phyloP scores from a whole-genome alignment of 306 rosid species.

The Cajanus cajan region DNA sequence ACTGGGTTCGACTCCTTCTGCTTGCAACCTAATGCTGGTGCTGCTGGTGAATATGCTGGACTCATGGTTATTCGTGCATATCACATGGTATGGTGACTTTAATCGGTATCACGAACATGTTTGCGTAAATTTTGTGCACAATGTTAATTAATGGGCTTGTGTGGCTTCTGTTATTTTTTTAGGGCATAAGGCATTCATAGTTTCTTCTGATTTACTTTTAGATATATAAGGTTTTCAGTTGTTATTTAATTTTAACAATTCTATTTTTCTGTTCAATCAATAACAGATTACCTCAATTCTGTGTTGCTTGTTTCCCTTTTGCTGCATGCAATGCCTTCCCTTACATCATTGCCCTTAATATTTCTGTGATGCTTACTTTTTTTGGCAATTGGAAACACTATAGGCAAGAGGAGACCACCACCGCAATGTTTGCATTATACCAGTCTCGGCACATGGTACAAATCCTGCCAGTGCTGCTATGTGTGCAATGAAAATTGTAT shows the following conservation, averaged over 20 bases:
- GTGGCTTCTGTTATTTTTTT: neutral
- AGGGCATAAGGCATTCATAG: neutral
- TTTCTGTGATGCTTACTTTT: constrained; percentile 6
- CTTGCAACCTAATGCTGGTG: constrained; percentile 99
- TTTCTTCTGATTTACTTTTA: neutral
- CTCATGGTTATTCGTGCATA: constrained; percentile 99
- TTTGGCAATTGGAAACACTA: constrained; percentile 34
- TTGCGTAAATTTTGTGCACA: neutral
- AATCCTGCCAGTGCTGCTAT: constrained; percentile 99
- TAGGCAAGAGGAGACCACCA: constrained; percentile 95
- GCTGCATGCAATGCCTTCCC: constrained; percentile 12
- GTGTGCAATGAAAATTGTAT: constrained; percentile 96
- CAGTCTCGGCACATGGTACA: constrained; percentile 98
- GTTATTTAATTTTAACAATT: neutral
- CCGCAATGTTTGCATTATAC: constrained; percentile 94
- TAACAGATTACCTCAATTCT: neutral
- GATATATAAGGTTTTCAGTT: neutral
- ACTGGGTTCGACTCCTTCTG: constrained; percentile 98
- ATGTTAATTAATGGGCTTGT: neutral
- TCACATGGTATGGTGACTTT: constrained; percentile 62
- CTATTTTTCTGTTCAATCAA: neutral
- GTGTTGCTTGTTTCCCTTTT: constrained; percentile 2
- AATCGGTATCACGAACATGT: neutral
- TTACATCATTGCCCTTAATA: neutral
- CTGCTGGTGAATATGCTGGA: constrained; percentile 99